Conservation (phyloP, 2,329 filamentous ascomycete species). For the Ceratocystis cacaofunesta region DNA sequence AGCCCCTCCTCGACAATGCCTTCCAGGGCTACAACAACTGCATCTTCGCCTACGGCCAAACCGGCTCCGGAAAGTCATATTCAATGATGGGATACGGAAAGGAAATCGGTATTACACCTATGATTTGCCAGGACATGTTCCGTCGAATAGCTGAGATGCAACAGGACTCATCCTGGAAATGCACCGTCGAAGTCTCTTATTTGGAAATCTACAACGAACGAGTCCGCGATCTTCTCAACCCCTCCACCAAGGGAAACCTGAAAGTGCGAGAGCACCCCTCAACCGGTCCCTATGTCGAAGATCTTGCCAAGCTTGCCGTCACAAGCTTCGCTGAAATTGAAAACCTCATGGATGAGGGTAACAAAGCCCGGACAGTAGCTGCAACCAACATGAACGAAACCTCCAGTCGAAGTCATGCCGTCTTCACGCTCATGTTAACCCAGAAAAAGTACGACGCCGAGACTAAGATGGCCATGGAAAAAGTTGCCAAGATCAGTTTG, state of each 20-base stretch:
- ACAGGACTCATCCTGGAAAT: conserved; percentile 60
- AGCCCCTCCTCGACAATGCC: conserved; percentile 88
- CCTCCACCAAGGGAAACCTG: conserved; percentile 85
- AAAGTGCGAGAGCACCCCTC: conserved; percentile 97
- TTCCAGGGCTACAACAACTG: conserved; percentile 99
- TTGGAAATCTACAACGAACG: conserved; percentile 98
- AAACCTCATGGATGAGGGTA: conserved; percentile 96
- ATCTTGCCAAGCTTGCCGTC: conserved; percentile 88
- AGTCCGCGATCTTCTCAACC: conserved; percentile 88
- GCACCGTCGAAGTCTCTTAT: conserved; percentile 95
- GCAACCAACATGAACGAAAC: conserved; percentile 99
- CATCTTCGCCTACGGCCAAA: conserved; percentile 98
- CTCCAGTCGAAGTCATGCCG: conserved; percentile 91
- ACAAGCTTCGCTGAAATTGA: conserved; percentile 91
- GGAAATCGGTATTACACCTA: conserved; percentile 88
- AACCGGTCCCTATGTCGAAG: conserved; percentile 94
- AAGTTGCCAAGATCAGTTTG: conserved; percentile 93
- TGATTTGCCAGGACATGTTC: conserved; percentile 97
- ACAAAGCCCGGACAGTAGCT: conserved; percentile 94
- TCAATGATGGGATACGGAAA: conserved; percentile 99
- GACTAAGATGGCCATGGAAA: conserved; percentile 94
- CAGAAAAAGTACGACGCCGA: conserved; percentile 85
- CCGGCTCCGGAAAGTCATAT: conserved; percentile 95
- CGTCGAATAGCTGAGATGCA: conserved; percentile 60
- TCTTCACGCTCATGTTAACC: conserved; percentile 89